A percentile compares a stretch with the other conserved stretches of the same genome.
These are phyloP conservation scores for Cercophora sp. DNA, from an alignment of 495 filamentous ascomycete genomes.

Conservation along the genomic window DNA sequence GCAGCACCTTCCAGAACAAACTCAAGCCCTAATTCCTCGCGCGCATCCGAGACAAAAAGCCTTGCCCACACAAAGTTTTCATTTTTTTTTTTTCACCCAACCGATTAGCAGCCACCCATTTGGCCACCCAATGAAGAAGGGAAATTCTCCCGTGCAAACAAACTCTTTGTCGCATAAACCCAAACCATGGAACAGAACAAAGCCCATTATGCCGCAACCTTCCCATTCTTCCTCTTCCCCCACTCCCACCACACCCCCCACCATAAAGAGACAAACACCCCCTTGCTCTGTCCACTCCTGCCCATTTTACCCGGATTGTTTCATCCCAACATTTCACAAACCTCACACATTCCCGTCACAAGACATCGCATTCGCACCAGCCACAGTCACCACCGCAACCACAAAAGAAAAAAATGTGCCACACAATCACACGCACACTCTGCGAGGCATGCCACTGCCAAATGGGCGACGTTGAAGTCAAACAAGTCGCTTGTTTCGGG, in stretches of 20 bases:
- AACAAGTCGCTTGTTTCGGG: background rate
- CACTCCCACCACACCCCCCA: background rate
- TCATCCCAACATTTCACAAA: too few species aligned
- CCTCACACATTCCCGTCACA: too few species aligned
- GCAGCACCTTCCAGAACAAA: too few species aligned
- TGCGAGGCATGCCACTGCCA: constrained; percentile 1
- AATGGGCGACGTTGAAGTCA: background rate
- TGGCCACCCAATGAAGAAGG: background rate
- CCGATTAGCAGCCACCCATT: background rate
- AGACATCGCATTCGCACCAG: background rate
- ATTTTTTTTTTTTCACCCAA: background rate
- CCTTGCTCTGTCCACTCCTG: too few species aligned
- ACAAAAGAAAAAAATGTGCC: constrained; percentile 13
- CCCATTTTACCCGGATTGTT: too few species aligned
- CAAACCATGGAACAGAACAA: background rate
- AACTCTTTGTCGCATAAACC: too few species aligned
- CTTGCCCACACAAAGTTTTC: background rate
- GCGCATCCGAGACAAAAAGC: background rate
- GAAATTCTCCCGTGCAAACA: background rate
- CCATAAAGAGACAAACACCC: background rate
- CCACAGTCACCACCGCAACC: too few species aligned
- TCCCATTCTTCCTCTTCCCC: background rate
- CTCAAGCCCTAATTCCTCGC: background rate
- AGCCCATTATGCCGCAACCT: background rate
- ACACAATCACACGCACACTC: constrained; percentile 8